phyloP scores from a whole-genome alignment of 306 rosid genomes.

The Dalbergia cochinchinensis region DNA sequence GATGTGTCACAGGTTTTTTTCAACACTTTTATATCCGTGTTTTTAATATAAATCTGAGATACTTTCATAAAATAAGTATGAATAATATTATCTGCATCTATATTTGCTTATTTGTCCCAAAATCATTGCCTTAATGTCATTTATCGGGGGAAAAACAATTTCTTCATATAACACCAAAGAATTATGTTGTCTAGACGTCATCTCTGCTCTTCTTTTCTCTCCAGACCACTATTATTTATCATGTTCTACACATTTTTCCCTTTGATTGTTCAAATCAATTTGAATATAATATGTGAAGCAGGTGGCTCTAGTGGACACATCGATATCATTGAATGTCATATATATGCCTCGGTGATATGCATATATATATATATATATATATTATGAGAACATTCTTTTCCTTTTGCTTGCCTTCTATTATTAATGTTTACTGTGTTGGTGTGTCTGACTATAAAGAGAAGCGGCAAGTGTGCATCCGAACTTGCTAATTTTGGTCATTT shows the following conservation, averaged over 20 bases:
- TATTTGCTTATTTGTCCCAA: too few species aligned
- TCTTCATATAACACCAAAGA: neutral
- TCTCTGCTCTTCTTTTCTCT: neutral
- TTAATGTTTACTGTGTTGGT: neutral
- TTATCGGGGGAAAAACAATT: too few species aligned
- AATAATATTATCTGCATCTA: too few species aligned
- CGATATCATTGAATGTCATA: conserved; percentile 22
- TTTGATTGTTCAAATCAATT: neutral
- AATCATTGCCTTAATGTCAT: too few species aligned
- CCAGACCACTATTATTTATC: neutral
- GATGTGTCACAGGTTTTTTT: too few species aligned
- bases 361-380: too few species aligned
- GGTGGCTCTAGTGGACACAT: neutral
- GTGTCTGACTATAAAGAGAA: neutral
- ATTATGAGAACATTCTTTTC: conserved; percentile 26
- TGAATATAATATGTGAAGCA: conserved; percentile 25
- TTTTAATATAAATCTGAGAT: too few species aligned
- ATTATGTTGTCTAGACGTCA: neutral
- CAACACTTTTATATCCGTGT: too few species aligned
- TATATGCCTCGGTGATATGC: neutral
- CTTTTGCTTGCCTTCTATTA: neutral
- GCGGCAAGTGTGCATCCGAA: neutral
- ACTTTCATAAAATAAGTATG: too few species aligned
- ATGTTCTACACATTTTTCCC: too few species aligned
- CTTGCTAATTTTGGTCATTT: neutral